Evolutionary conservation across 352 stramenopile species (phyloP), one percentile per base, ranked within the genome.

Genomic region (Pythium phragmitis): DNA sequence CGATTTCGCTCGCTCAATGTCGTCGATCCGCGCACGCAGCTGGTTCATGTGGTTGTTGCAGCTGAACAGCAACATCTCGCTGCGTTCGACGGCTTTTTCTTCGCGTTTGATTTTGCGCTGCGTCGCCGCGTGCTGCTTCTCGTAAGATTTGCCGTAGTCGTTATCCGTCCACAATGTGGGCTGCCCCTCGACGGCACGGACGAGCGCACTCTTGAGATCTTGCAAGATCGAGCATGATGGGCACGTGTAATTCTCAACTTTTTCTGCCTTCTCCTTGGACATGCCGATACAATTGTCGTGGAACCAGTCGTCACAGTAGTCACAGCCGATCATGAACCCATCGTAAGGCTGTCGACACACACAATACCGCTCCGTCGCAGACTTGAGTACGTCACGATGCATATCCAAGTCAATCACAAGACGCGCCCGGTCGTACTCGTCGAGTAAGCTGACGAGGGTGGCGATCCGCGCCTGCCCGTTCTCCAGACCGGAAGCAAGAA

Each of bases 221-320:
- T 92, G 80, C n/a, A 97, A 77, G 54, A 96, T 89, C n/a, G 73
- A 91, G 68, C 96, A 98, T 19, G 92, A 96, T 30, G 97, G 82
- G 65, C 96, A 98, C 0, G 94, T 94, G 72, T 98, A 98, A 54
- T 98, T 95, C 46, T 98, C 94, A n/a, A 96, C 87, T 54, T 98
- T 98, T 62, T 98, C 92, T 0, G 89, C 94, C 67, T 98, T 96
- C 37, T 97, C 89, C 68, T 96, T 95, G 1, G 86, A 94, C 77
- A 96, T 90, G 6, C 87, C 87, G 65, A 96, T 94, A 49, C 88
- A 96, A 42, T 87, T 90, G 65, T 95, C 88, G 54, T 96, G 88
- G 55, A 95, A 96, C 88, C 88, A 96, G 52, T 96, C 87, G 51
- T 96, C 87, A 59, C 88, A 96, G 59, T 83, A 70, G 57, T 96